Evolutionary conservation across 2,329 filamentous ascomycete species (phyloP), one percentile per base, ranked within the genome.

Genomic region (Fusarium graminum): DNA sequence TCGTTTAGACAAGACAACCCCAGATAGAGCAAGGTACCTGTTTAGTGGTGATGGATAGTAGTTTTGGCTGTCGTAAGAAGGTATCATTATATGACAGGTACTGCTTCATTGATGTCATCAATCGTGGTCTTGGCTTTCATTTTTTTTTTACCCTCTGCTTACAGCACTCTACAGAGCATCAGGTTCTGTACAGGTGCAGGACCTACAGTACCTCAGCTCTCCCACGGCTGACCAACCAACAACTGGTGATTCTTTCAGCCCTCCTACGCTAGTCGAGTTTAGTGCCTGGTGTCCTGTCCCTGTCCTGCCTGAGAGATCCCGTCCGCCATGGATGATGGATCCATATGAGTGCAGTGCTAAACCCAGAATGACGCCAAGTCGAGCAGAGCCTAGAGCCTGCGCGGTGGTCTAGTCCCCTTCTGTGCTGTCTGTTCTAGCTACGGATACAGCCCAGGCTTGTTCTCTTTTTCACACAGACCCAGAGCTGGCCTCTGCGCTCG

Each of bases 211-310:
- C 22, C 22, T 22, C 22, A 22, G 22, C 22, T 22, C 6, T 22
- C 22, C 22, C 6, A 4, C 22, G 22, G 22, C n/a, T 4, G 22
- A 22, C 22, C 22, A 63, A 52, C 57, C 61, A 67, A 44, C 53
- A 62, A 63, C 69, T 71, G 59, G 69, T 59, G 56, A 72, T 74
- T 72, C 71, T 59, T 75, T 79, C 77, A 79, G 77, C 77, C 77
- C 75, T 78, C 71, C 75, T 68, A 63, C 76, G 74, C 76, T 78
- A 78, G 75, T 71, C 71, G 61, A 58, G 53, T 68, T 69, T 73
- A 63, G 69, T 68, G 69, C 38, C 42, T 71, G 66, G 60, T 43
- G 62, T 68, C 46, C 51, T 54, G 65, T 65, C 67, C 46, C 51
- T 54, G 65, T 65, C 67, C 69, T 70, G 65, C 67, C 69, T 70